Base-by-base conservation (phyloP, 108 stramenopile species). In the Parmales sp. region DNA sequence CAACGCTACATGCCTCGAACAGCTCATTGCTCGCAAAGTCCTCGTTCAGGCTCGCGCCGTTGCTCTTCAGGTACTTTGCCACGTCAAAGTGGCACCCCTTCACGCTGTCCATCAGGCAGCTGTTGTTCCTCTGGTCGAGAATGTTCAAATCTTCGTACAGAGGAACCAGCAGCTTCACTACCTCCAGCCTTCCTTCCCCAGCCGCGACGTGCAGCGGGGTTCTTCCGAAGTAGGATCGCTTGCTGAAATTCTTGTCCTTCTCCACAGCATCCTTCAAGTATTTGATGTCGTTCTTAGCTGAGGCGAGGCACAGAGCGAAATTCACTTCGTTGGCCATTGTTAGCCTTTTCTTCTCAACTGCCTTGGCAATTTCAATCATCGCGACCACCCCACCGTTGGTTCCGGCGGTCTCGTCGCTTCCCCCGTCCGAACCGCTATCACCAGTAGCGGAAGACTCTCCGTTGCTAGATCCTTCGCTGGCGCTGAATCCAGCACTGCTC, bases 61-160 rank as follows among this genome's bases (percentile, higher is more conserved):
- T 34, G n/a, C n/a, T 19, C 54, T 60, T 38, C 13, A 65, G 29
- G 64, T 39, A 65, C 38, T 65, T 65, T 38, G 38, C 38, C 7
- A 65, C 38, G 9, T 39, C 22, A 7, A 28, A 18, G 64, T 65
- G 64, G n/a, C 25, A 13, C 38, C 39, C 7, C 38, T n/a, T 22
- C 13, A 39, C 64, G 13, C 38, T 39, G 38, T 39, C 38, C 38
- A 39, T 38, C 4, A 65, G 37, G 8, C 38, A 22, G 18, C 38
- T 65, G 18, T 39, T 18, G 64, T 23, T 23, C 19, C 22, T 39
- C 4, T 28, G 20, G 28, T 65, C 64, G 19, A 39, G 13, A 2
- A 39, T 18, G 64, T 65, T 65, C 18, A 28, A 6, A 11, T 28
- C 29, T 34, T 60, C 54, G 31, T 34, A 34, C 2, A 60, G 54